These are phyloP conservation scores for Ceratobasidium sp. DNA, from an alignment of 1,284 basidiomycete genomes.

Conservation along the genomic window DNA sequence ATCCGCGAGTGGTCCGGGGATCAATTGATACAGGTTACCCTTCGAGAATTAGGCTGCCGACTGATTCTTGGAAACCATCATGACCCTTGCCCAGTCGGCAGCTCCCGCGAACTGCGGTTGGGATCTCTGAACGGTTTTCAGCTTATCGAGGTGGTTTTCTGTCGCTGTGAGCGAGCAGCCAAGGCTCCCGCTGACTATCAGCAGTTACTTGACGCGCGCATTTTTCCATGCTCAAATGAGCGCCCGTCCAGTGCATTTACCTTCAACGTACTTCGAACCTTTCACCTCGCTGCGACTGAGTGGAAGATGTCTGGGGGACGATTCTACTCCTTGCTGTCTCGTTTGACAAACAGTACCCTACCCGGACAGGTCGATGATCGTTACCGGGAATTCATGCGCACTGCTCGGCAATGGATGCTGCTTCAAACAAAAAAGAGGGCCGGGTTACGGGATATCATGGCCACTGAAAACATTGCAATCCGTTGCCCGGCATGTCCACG, in stretches of 20 bases:
- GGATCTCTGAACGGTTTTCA: neutral
- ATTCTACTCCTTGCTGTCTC: neutral
- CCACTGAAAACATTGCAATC: neutral
- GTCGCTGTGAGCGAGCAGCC: neutral
- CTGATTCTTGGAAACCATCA: neutral
- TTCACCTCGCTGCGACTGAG: neutral
- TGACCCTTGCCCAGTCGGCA: neutral
- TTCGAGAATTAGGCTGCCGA: neutral
- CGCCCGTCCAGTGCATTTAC: neutral
- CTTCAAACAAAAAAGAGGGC: neutral
- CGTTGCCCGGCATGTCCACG: conserved; percentile 10
- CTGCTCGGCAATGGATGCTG: neutral
- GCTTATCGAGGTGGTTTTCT: neutral
- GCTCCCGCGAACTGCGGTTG: neutral
- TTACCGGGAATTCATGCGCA: conserved; percentile 18
- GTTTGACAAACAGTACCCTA: neutral
- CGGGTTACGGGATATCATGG: neutral
- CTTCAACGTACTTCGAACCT: neutral
- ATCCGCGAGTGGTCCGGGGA: neutral
- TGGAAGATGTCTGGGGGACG: neutral
- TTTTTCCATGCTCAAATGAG: conserved; percentile 13
- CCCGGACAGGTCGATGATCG: neutral
- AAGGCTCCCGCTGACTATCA: neutral
- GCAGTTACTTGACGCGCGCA: neutral
- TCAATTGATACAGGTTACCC: neutral